Evolutionary conservation across 768 basidiomycete genomes (phyloP).

Genomic region (Botryobasidium botryosum): DNA sequence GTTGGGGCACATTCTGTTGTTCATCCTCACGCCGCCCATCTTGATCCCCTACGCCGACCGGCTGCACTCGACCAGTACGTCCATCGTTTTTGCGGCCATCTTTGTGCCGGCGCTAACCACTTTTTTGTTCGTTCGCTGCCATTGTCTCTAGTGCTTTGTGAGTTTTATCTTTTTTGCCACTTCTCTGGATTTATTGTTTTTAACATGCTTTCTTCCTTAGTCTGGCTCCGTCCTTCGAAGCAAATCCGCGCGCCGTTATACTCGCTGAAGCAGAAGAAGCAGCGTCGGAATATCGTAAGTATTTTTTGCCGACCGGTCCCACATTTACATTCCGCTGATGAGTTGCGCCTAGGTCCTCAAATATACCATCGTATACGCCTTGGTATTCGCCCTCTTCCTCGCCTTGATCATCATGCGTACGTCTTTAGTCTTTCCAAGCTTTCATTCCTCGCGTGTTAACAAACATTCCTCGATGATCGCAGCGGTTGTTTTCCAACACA

Average conservation of each 20-base stretch:
- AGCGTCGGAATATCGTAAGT: constrained; percentile 78
- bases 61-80: constrained; percentile 77
- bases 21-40: constrained; percentile 79
- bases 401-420: constrained; percentile 65
- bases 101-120: constrained; percentile 2
- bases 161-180: constrained; percentile 2
- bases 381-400: constrained; percentile 50
- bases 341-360: constrained; percentile 73
- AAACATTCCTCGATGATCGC: no score
- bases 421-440: constrained; percentile 20
- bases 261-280: constrained; percentile 74
- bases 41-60: constrained; percentile 84
- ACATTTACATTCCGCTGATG: no score
- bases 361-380: constrained; percentile 63
- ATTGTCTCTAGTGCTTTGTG: constrained; percentile 13
- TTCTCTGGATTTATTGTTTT: neutral
- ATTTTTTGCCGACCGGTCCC: constrained; percentile 5
- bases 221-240: constrained; percentile 76
- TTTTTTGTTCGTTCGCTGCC: neutral
- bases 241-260: constrained; percentile 88
- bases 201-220: neutral
- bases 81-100: no score
- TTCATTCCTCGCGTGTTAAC: constrained; percentile 13
- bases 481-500: constrained; percentile 52
- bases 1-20: constrained; percentile 69